phyloP scores from a whole-genome alignment of 176 grass and related monocot species.

The Pontederia paniculata region DNA sequence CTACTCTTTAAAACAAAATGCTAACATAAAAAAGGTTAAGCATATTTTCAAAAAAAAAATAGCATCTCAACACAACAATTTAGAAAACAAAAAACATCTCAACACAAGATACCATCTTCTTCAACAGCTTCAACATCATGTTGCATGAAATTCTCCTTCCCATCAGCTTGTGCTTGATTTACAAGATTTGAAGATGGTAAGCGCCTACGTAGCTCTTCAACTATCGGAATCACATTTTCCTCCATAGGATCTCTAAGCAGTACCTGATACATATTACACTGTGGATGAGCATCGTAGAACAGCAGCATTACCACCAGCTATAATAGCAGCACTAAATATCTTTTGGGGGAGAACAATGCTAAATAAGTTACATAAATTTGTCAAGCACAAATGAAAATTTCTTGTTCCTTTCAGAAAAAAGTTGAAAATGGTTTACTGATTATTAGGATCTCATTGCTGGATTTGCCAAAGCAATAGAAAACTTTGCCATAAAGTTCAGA shows the following conservation, averaged over 20 bases:
- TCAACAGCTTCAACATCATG: conserved; percentile 18
- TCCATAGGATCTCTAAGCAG: conserved; percentile 13
- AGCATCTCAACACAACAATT: neutral
- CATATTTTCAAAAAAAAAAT: too few relatives aligned
- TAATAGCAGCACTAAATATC: neutral
- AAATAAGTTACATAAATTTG: neutral
- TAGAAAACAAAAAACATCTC: neutral
- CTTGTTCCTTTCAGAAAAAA: neutral
- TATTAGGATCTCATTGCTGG: too few relatives aligned
- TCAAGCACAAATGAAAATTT: neutral
- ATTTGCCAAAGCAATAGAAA: too few relatives aligned
- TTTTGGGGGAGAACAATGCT: neutral
- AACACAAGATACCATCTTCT: conserved; percentile 9
- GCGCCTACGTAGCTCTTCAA: conserved; percentile 10
- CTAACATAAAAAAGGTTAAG: too few relatives aligned
- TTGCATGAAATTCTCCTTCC: neutral
- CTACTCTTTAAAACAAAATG: too few relatives aligned
- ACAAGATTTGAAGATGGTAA: neutral
- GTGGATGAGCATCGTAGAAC: too few relatives aligned
- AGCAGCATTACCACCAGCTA: too few relatives aligned
- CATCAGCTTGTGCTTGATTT: neutral
- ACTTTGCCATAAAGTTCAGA: too few relatives aligned
- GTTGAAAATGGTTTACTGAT: neutral
- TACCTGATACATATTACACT: neutral
- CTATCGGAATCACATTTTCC: conserved; percentile 12